Conservation (phyloP, 805 yeast genomes). For the Pichia membranifaciens region DNA sequence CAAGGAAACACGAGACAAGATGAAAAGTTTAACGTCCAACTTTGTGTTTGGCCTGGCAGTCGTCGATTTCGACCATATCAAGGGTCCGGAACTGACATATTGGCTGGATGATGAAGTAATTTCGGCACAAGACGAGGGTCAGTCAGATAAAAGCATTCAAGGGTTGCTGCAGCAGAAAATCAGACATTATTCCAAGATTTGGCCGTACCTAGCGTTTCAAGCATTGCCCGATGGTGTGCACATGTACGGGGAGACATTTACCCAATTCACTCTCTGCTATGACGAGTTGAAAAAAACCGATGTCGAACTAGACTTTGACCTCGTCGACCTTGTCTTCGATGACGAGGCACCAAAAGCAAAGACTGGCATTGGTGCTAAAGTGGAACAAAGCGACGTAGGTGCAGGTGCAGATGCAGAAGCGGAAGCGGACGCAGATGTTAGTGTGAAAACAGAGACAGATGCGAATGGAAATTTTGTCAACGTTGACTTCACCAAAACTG, state of each 20-base stretch:
- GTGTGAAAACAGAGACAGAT: conserved; percentile 25
- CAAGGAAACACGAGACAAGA: conserved; percentile 1
- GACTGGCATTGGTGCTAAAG: neutral
- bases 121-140: neutral
- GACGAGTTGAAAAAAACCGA: conserved; percentile 46
- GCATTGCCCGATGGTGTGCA: conserved; percentile 97
- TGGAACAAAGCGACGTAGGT: too few species aligned
- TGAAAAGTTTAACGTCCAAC: conserved; percentile 8
- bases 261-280: conserved; percentile 78
- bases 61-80: conserved; percentile 83
- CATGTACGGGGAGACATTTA: conserved; percentile 85
- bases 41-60: conserved; percentile 78
- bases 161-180: conserved; percentile 25
- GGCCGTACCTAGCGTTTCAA: conserved; percentile 90
- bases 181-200: conserved; percentile 38
- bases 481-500: neutral
- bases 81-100: conserved; percentile 95
- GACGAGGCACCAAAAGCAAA: neutral
- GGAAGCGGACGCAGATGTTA: conserved; percentile 18
- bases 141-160: neutral
- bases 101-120: conserved; percentile 49
- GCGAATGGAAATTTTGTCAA: conserved; percentile 13
- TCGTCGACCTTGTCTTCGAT: neutral
- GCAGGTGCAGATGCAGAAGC: conserved; percentile 16
- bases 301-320: conserved; percentile 37